Base-by-base conservation (phyloP, 2,329 filamentous ascomycete genomes). In the Rhynchosporium graminicola region DNA sequence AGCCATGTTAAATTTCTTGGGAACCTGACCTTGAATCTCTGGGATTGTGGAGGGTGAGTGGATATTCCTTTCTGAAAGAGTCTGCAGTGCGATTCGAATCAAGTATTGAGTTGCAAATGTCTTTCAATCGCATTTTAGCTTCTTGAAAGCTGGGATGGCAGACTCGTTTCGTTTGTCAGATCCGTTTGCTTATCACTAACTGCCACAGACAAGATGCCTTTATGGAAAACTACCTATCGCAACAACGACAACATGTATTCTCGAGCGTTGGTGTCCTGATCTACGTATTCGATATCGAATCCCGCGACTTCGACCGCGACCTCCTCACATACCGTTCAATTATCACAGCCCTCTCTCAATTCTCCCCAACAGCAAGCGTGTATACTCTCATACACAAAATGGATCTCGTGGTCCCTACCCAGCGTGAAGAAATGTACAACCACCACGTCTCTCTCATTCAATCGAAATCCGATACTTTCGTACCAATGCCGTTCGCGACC, bases 361-460 rank as follows among this genome's bases (percentile, higher is more conserved):
- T 87, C 81, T 96, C 91, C 20, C 81, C 85, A 38, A 80, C 81
- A 2, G 92, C 94, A 66, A 90, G 91, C 75, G 88, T 99, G 72
- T 99, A 98, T 78, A 90, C 95, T 65, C 86, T 99, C 50, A 90
- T 99, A 69, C 95, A 99, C 87, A 99, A 99, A 79, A 97, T 99
- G 90, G 95, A 99, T 75, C 85, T 99, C 31, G 92, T 98, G 55
- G 90, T 93, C 69, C 85, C 87, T 45, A 85, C 89, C 62, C 86
- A 89, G 69, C 90, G 93, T 64, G 88, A 92, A 73, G 80, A 86
- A 63, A 86, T 97, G 67, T 97, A 96, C 76, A 88, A 94, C 65
- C 90, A 96, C 71, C 88, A 92, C 64, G 88, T 92, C 29, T 82
- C 85, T 36, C 80, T 92, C 60, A 91, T 97, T 66, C 85, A 88